Percentiles rank a stretch among this genome's conserved stretches.
These are phyloP conservation scores for Diaporthe nobilis DNA, from an alignment of 2,329 filamentous ascomycete genomes.

Conservation along the genomic window DNA sequence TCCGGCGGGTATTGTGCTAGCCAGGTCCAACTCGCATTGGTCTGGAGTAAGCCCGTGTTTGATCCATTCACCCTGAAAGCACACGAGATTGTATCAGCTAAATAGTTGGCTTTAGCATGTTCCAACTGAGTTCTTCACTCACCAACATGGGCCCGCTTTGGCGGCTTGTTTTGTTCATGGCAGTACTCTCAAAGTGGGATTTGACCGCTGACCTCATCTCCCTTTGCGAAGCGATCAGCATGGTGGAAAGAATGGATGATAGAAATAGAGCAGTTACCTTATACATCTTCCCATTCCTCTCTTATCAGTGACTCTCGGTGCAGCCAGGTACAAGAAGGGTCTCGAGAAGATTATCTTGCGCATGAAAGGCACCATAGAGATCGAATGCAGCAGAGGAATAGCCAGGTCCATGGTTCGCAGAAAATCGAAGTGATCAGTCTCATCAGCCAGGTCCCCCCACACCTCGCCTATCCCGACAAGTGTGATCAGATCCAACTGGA, in stretches of 20 bases:
- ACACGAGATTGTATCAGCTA: background rate
- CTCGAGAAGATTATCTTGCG: constrained; percentile 18
- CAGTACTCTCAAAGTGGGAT: background rate
- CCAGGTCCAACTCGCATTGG: constrained; percentile 25
- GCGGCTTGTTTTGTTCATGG: background rate
- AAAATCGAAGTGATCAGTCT: constrained; percentile 36
- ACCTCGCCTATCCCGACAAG: constrained; percentile 33
- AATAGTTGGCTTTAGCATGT: background rate
- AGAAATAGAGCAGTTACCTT: constrained; percentile 15
- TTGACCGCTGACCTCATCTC: background rate
- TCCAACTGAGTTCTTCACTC: background rate
- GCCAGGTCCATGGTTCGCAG: background rate
- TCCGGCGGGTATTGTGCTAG: constrained; percentile 55
- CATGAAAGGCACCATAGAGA: constrained; percentile 13
- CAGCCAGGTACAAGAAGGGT: constrained; percentile 14
- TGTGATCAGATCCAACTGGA: constrained; percentile 38
- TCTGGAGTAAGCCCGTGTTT: background rate
- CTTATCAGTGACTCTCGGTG: constrained; percentile 34
- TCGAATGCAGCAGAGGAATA: constrained; percentile 18
- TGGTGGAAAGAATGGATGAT: background rate
- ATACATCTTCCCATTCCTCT: constrained; percentile 37
- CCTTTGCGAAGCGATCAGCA: background rate
- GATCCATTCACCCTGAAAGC: constrained; percentile 29
- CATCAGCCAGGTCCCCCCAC: constrained; percentile 37
- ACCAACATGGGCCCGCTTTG: constrained; percentile 19